Conservation (phyloP, 129 eudicot genomes). For the Pulicaria dysenterica region DNA sequence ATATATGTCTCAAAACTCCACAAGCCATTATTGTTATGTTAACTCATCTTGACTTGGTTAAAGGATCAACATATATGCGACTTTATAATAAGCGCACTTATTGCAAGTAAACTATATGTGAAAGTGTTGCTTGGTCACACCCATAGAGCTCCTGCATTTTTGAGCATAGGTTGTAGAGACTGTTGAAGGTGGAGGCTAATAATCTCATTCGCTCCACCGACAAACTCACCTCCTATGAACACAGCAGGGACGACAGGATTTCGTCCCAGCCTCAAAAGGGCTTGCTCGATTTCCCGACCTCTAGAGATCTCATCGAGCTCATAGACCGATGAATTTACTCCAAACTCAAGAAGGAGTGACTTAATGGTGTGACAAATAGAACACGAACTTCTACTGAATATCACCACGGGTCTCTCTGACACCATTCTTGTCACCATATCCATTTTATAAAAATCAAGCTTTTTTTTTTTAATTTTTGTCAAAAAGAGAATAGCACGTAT, state of each 20-base stretch:
- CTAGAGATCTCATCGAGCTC: constrained; percentile 66
- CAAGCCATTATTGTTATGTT: constrained; percentile 21
- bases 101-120: constrained; percentile 10
- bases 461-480: not conserved
- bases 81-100: constrained; percentile 24
- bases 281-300: constrained; percentile 72
- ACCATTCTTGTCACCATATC: constrained; percentile 65
- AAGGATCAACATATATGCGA: constrained; percentile 14
- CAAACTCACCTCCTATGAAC: constrained; percentile 72
- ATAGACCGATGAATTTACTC: constrained; percentile 64
- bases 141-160: constrained; percentile 73
- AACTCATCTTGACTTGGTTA: constrained; percentile 27
- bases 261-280: constrained; percentile 49
- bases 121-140: constrained; percentile 36
- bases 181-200: constrained; percentile 69
- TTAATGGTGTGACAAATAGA: constrained; percentile 68
- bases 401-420: constrained; percentile 69
- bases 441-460: constrained; percentile 28
- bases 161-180: constrained; percentile 60
- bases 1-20: constrained; percentile 19
- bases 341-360: constrained; percentile 60
- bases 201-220: constrained; percentile 77
- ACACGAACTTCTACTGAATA: constrained; percentile 74
- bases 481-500: constrained; percentile 3
- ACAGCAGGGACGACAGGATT: constrained; percentile 80